Base-by-base conservation (phyloP, 352 stramenopile species). In the Pythium brassicae region DNA sequence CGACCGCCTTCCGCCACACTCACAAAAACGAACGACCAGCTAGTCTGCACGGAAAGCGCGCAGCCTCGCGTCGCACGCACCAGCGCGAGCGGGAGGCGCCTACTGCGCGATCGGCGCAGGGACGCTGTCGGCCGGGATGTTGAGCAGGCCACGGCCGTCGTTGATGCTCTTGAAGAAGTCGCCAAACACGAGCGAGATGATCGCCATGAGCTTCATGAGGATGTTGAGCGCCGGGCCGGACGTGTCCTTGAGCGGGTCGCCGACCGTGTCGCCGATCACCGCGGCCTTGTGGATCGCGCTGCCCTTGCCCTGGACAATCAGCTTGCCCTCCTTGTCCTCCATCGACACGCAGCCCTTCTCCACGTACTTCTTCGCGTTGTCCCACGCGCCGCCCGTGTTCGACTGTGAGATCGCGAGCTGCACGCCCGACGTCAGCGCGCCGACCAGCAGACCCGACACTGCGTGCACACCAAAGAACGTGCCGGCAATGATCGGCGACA, bases 351-450 rank as follows among this genome's bases (percentile, higher is more conserved):
- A 94, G 60, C 89, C 92, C 83, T 98, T 98, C 82, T 99, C 97
- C 52, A 99, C 98, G 72, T 98, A 99, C 85, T 99, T 99, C 86
- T 99, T 99, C 52, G 97, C 97, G 72, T 99, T 99, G 69, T 99
- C 97, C 97, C 97, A 99, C 53, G 97, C 97, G 73, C 97, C 97
- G 66, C 97, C 97, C 59, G 96, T 98, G 91, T 99, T 99, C 61
- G 95, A 99, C 85, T 99, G 98, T 50, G 95, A 99, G 68, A 99
- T 98, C 49, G 97, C 97, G 53, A 99, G 85, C 84, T 99, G 96
- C 35, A 99, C 94, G 78, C 94, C 89, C 40, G 95, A 98, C 49
- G 98, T 94, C 57, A 99, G 74, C 29, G 90, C 78, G 62, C 97
- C 97, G 22, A 98, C 97, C 51, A 99, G 89, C 59, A 99, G 78